Base-by-base conservation (phyloP, 208 protist species). In the Crithidia sp. region DNA sequence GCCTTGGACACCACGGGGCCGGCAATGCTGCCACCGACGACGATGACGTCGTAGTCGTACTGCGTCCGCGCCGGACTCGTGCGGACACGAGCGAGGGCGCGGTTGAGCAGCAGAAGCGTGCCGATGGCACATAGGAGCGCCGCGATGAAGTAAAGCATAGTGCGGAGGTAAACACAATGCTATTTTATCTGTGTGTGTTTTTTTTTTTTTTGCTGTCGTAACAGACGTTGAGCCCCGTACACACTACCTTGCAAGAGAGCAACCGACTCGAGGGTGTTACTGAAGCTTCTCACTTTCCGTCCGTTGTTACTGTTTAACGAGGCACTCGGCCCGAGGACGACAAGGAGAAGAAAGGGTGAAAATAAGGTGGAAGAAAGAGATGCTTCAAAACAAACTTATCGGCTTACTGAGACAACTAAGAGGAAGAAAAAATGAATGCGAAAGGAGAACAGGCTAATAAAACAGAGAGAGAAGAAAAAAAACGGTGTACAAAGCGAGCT, bases 1-100 rank as follows among this genome's bases (percentile, higher is more conserved):
- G 84, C 86, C 80, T 96, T 93, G 19, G 96, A 90, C 58, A 98
- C 43, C n/a, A 92, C 85, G n/a, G 91, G 83, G 52, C 94, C 95
- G 37, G 86, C 90, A 53, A 98, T 95, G 79, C 95, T 97, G 67
- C 91, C 95, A 16, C 96, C 96, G 4, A 97, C 89, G 59, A 98
- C 81, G 74, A 98, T 96, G 16, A 88, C 91, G 72, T 98, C 96
- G 72, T 94, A 97, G 47, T 96, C 89, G 59, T 97, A 94, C n/a
- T 80, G 70, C 10, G 77, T 87, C 10, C 88, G 85, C 14, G 75
- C 64, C 14, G 79, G 76, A 39, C 70, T 79, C 14, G 78, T 74
- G 47, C 82, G 85, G 40, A 85, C 37, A 56, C 76, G 76, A 41
- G 83, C 86, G 9, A 93, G 47, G 7, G 79, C 45, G 64, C 76